Evolutionary conservation across 2,329 filamentous ascomycete species (phyloP), one percentile per base, ranked within the genome.

Genomic region (Fusarium sp.): DNA sequence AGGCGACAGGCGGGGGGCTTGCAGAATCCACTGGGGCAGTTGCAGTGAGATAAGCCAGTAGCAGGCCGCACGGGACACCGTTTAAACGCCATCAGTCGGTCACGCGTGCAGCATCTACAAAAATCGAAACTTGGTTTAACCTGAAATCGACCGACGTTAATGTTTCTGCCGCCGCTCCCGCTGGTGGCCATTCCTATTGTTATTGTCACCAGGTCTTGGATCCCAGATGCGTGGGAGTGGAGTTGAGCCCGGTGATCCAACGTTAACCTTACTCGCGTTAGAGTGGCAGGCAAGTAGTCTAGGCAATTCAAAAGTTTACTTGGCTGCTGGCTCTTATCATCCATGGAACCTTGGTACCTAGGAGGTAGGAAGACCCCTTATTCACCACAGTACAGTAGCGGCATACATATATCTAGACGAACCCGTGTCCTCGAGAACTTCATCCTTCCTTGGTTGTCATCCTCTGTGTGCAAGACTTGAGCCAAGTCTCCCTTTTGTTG

Each of bases 61-160:
- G 38, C 22, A 45, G 50, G 44, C 34, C 63, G 55, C 63, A 66
- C 63, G 63, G 38, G 63, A 67, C 56, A 22, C 49, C 30, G 29
- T 66, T 45, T 29, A 49, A 66, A 55, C 47, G 59, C 25, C 55
- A 46, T 34, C 29, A 55, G 53, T 40, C 63, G 63, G 63, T 66
- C 63, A 66, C 49, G 62, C 49, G 63, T 67, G 63, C 55, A 67
- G 44, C 32, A 67, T 67, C 56, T 46, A 50, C 34, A 67, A 52
- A 47, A 29, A 24, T 18, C 27, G 63, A 66, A 66, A 62, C 55
- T 54, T 50, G 63, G 34, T 49, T 66, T 66, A 59, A 34, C 24
- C 29, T 66, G 49, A 27, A 66, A 49, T 52, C 25, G 18, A 47
- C 47, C 18, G 40, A 59, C 30, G 30, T 29, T 49, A 43, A 52